Conservation (phyloP, 139 green algal species). For the Chlamydomonas incerta region DNA sequence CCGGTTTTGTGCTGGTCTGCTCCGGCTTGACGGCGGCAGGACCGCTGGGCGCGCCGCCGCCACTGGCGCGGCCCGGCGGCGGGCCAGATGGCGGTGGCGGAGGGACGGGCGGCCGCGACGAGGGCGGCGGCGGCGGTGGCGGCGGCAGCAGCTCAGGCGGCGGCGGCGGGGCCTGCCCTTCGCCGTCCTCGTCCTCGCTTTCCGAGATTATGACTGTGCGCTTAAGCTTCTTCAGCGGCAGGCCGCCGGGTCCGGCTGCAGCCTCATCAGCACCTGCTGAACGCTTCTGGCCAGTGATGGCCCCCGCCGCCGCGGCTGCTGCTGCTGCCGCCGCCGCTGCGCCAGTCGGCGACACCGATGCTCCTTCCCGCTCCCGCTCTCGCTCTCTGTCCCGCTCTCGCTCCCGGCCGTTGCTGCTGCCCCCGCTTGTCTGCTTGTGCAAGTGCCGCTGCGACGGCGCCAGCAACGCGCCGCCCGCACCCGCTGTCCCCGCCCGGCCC, state of each 20-base stretch:
- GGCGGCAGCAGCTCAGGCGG: neutral
- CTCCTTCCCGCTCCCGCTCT: neutral
- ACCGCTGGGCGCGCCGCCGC: neutral
- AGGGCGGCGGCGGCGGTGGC: neutral
- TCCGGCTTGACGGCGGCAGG: neutral
- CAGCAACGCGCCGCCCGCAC: too few species aligned
- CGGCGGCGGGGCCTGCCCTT: neutral
- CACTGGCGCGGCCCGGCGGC: neutral
- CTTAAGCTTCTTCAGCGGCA: neutral
- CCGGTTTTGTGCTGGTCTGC: too few species aligned
- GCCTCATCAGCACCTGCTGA: neutral
- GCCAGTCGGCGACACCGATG: neutral
- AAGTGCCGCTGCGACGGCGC: neutral
- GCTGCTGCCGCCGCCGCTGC: neutral
- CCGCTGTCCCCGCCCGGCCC: neutral
- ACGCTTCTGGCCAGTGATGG: neutral
- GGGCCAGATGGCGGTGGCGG: neutral
- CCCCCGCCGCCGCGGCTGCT: neutral
- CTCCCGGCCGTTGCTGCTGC: constrained; percentile 11
- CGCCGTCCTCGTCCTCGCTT: constrained; percentile 30
- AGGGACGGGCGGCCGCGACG: neutral
- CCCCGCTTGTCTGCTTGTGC: constrained; percentile 25
- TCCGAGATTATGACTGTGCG: constrained; percentile 24
- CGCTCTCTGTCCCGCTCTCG: neutral
- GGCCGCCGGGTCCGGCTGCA: neutral